phyloP scores from a whole-genome alignment of 352 stramenopile species.

The Globisporangium paroecandrum region DNA sequence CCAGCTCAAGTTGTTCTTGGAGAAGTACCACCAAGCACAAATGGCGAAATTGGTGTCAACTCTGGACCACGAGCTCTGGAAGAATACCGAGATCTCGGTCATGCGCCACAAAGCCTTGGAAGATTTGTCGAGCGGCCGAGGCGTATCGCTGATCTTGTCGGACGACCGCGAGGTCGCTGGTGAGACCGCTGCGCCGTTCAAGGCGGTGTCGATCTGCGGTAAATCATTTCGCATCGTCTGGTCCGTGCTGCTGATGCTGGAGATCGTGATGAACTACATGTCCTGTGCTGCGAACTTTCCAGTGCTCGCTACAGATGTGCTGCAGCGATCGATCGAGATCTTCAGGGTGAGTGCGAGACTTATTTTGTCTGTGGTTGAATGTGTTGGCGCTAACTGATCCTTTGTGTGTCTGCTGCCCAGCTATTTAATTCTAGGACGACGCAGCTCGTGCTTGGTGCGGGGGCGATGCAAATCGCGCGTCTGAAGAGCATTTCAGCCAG shows the following conservation, averaged over 20 bases:
- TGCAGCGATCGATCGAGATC: slow-evolving; percentile 92
- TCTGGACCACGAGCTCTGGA: slow-evolving; percentile 94
- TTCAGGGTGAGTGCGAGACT: slow-evolving; percentile 50
- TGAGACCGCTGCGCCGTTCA: slow-evolving; percentile 65
- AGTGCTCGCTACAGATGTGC: slow-evolving; percentile 91
- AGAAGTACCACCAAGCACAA: slow-evolving; percentile 92
- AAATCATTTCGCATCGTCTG: slow-evolving; percentile 94
- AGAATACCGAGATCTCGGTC: slow-evolving; percentile 91
- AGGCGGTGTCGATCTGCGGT: slow-evolving; percentile 88
- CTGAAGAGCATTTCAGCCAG: slow-evolving; percentile 96
- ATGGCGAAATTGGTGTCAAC: slow-evolving; percentile 92
- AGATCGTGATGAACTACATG: slow-evolving; percentile 96
- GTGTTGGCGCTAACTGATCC: not conserved
- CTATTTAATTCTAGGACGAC: slow-evolving; percentile 96
- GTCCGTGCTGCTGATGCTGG: slow-evolving; percentile 93
- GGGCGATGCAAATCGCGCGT: slow-evolving; percentile 94
- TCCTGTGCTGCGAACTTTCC: slow-evolving; percentile 92
- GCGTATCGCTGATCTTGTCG: slow-evolving; percentile 69
- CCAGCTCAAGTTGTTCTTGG: slow-evolving; percentile 94
- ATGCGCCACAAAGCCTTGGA: slow-evolving; percentile 88
- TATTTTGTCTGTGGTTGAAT: not conserved
- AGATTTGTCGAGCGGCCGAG: slow-evolving; percentile 89
- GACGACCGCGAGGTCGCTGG: slow-evolving; percentile 62
- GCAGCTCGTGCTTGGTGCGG: slow-evolving; percentile 94
- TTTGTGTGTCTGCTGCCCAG: slow-evolving; percentile 27